Percentiles rank a stretch among this genome's conserved stretches.
These are phyloP conservation scores for Claviceps lovelessii DNA, from an alignment of 2,329 filamentous ascomycete species.

Conservation along the genomic window DNA sequence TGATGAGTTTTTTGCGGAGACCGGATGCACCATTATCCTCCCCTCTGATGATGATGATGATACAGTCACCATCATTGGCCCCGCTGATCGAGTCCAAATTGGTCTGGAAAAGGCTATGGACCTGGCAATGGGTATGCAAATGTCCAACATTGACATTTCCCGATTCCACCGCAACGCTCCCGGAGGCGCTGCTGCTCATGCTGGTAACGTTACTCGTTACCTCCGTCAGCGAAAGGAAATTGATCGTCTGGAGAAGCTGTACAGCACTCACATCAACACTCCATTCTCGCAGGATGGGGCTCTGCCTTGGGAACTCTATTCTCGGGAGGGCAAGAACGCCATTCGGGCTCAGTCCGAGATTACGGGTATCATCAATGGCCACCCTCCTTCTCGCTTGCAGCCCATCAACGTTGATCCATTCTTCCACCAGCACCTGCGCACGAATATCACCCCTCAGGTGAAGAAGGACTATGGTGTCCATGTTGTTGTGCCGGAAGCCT, in stretches of 20 bases:
- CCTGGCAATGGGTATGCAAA: conserved; percentile 74
- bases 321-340: conserved; percentile 69
- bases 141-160: conserved; percentile 68
- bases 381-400: conserved; percentile 58
- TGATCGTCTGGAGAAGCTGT: conserved; percentile 62
- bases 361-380: conserved; percentile 55
- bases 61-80: conserved; percentile 72
- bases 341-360: conserved; percentile 64
- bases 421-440: conserved; percentile 59
- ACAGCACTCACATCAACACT: conserved; percentile 78
- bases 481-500: conserved; percentile 52
- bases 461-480: conserved; percentile 59
- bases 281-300: conserved; percentile 55
- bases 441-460: conserved; percentile 47
- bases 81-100: conserved; percentile 53
- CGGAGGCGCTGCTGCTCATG: conserved; percentile 60
- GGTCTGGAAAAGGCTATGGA: conserved; percentile 78
- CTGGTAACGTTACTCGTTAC: conserved; percentile 76
- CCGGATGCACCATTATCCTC: conserved; percentile 77
- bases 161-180: conserved; percentile 64
- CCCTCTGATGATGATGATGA: conserved; percentile 68
- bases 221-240: conserved; percentile 70
- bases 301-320: conserved; percentile 77
- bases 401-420: conserved; percentile 60
- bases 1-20: conserved; percentile 78